Conservation (phyloP, 345 rosid genomes). For the Citrus reticulata region DNA sequence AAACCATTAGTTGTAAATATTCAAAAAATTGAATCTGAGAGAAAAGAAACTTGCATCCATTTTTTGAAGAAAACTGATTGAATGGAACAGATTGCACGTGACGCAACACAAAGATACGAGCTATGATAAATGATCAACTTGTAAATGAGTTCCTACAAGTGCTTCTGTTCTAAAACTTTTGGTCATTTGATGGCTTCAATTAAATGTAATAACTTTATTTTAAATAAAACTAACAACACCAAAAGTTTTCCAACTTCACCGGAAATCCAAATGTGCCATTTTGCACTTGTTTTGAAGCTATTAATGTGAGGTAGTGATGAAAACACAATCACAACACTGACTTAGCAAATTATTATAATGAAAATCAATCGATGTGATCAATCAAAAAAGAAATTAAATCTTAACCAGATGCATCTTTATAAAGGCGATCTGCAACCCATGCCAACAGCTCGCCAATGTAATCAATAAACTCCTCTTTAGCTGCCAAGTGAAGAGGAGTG, state of each 20-base stretch:
- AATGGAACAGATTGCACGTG: not conserved
- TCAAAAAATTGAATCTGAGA: not conserved
- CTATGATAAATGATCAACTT: not conserved
- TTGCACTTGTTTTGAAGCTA: not conserved
- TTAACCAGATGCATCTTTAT: slow-evolving; percentile 90
- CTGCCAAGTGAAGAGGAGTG: slow-evolving; percentile 96
- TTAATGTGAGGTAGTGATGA: not conserved
- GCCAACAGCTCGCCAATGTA: slow-evolving; percentile 83
- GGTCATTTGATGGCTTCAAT: not conserved
- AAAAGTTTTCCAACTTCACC: not conserved
- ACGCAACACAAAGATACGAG: too few relatives aligned
- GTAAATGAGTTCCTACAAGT: not conserved
- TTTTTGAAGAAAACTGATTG: not conserved
- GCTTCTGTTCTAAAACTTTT: not conserved
- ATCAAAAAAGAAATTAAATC: not conserved
- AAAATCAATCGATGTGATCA: not conserved
- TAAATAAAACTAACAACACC: not conserved
- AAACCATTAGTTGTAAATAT: not conserved
- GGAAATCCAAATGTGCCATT: not conserved
- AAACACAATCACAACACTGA: not conserved
- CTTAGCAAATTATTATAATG: not conserved
- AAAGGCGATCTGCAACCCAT: slow-evolving; percentile 95
- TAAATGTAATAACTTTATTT: not conserved
- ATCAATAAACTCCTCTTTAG: slow-evolving; percentile 90
- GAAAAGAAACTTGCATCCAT: not conserved